Percentiles rank a stretch among this genome's conserved stretches.
These are phyloP conservation scores for Planoprotostelium fungivorum DNA, from an alignment of 78 protist species.

Conservation along the genomic window DNA sequence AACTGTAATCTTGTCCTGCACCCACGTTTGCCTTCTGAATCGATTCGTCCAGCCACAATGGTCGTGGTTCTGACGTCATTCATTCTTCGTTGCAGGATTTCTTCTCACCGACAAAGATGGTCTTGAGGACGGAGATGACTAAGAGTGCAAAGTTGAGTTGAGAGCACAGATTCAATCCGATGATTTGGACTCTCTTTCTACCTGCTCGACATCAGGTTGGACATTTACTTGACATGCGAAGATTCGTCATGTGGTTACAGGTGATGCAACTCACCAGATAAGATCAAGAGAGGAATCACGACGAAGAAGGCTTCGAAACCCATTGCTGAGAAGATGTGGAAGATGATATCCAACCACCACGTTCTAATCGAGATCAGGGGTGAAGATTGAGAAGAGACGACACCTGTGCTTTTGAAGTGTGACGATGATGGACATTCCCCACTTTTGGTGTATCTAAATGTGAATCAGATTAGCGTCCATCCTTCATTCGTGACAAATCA, in stretches of 20 bases:
- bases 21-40: not conserved
- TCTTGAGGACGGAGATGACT: not conserved
- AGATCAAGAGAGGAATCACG: not conserved
- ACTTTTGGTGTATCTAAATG: not conserved
- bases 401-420: too few relatives aligned
- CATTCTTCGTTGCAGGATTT: not conserved
- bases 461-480: not conserved
- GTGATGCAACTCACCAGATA: not conserved
- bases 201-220: not conserved
- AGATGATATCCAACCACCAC: not conserved
- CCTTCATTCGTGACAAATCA: not conserved
- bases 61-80: not conserved
- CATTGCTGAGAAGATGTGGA: not conserved
- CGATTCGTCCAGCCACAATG: not conserved
- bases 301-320: not conserved
- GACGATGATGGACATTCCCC: not conserved
- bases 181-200: not conserved
- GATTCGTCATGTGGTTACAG: not conserved
- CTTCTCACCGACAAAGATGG: not conserved
- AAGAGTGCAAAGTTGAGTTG: not conserved
- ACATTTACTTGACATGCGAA: too few relatives aligned
- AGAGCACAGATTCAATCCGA: not conserved
- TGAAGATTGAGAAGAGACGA: too few relatives aligned
- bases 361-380: too few relatives aligned
- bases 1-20: not conserved